phyloP scores from a whole-genome alignment of 1,284 basidiomycete species.

The Cutaneotrichosporon spelunceum region DNA sequence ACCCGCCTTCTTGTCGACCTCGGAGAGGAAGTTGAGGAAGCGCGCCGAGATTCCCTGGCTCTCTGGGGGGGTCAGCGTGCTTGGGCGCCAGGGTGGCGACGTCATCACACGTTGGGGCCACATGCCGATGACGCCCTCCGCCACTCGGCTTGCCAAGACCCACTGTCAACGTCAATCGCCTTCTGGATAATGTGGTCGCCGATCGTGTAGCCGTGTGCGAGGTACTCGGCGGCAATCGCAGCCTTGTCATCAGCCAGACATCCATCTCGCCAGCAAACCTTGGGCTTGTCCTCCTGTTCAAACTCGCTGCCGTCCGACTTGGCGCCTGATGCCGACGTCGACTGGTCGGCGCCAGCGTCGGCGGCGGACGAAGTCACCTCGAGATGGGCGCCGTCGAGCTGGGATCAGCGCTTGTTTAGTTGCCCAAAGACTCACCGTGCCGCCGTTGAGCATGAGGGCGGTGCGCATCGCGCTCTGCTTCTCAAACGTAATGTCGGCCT shows the following conservation, averaged over 20 bases:
- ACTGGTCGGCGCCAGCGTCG: constrained; percentile 28
- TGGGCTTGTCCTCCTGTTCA: constrained; percentile 54
- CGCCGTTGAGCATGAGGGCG: constrained; percentile 51
- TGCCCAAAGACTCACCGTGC: constrained; percentile 42
- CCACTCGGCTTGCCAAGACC: too few species aligned
- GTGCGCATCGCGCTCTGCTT: constrained; percentile 53
- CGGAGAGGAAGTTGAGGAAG: constrained; percentile 73
- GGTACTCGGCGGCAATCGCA: constrained; percentile 80
- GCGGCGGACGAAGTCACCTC: constrained; percentile 49
- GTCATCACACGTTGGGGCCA: not conserved
- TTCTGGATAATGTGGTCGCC: constrained; percentile 74
- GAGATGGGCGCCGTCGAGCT: constrained; percentile 53
- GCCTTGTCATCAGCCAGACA: constrained; percentile 27
- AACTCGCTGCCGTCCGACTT: constrained; percentile 47
- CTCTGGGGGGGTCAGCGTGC: constrained; percentile 50
- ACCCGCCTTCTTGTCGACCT: constrained; percentile 67
- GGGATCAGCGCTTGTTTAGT: constrained; percentile 6
- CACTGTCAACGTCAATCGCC: constrained; percentile 83
- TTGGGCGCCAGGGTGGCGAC: not conserved
- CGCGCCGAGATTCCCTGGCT: constrained; percentile 80
- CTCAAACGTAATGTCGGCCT: constrained; percentile 52
- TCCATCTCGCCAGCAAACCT: constrained; percentile 31
- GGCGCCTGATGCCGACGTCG: constrained; percentile 28
- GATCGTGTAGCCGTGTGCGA: constrained; percentile 73
- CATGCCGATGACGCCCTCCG: not conserved